These are phyloP conservation scores for Gnetum montanum DNA, from an alignment of 75 land plant species.

Conservation along the genomic window DNA sequence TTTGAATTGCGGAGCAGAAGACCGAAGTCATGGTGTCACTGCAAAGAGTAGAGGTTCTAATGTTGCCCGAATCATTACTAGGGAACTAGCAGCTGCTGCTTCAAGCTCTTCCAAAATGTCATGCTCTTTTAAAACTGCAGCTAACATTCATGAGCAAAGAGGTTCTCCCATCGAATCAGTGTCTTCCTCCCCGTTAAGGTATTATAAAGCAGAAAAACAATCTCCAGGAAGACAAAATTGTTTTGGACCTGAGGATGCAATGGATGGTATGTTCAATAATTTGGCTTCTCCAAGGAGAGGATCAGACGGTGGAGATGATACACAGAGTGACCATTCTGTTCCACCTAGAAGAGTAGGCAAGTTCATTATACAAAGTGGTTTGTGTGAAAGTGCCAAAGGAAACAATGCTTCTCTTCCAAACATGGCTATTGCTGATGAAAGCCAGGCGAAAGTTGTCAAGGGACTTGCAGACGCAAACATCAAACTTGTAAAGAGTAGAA, in stretches of 20 bases:
- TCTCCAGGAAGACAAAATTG: slow-evolving; percentile 9
- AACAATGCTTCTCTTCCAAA: slow-evolving; percentile 2
- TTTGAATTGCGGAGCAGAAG: slow-evolving; percentile 3
- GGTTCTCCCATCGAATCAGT: slow-evolving; percentile 80
- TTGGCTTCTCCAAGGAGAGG: slow-evolving; percentile 24
- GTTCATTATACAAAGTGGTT: background rate
- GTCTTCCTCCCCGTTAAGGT: slow-evolving; percentile 72
- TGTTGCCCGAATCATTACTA: slow-evolving; percentile 6
- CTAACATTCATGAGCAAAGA: slow-evolving; percentile 23
- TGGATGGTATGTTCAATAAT: slow-evolving; percentile 3
- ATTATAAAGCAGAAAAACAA: slow-evolving; percentile 19
- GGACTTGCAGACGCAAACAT: slow-evolving; percentile 8
- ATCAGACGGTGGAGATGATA: slow-evolving; percentile 28
- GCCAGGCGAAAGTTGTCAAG: slow-evolving; percentile 9
- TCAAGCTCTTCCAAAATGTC: slow-evolving; percentile 78
- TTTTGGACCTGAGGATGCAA: slow-evolving; percentile 10
- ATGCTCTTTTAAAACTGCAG: slow-evolving; percentile 37
- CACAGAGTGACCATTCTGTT: slow-evolving; percentile 17
- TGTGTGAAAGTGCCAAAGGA: background rate
- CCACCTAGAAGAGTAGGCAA: slow-evolving; percentile 10
- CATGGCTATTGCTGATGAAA: background rate
- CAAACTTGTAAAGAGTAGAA: slow-evolving; percentile 3
- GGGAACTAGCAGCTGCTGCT: slow-evolving; percentile 23
- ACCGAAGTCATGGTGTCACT: background rate
- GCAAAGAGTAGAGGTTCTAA: slow-evolving; percentile 8